phyloP scores from a whole-genome alignment of 495 filamentous ascomycete species.

The Trichoderma gamsii region DNA sequence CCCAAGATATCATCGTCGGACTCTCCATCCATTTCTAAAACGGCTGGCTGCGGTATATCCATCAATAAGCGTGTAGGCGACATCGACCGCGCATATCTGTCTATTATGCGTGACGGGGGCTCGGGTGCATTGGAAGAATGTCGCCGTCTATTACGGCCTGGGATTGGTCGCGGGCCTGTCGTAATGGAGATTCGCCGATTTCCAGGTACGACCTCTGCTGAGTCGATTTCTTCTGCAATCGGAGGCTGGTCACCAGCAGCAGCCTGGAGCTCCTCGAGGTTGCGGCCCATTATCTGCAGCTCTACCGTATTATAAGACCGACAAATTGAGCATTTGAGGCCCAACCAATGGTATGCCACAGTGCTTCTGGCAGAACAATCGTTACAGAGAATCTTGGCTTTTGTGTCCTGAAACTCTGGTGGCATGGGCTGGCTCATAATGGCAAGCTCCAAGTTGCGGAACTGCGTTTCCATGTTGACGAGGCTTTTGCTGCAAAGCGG shows the following conservation, averaged over 20 bases:
- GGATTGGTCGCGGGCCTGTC: neutral
- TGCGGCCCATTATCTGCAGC: constrained; percentile 48
- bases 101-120: neutral
- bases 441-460: constrained; percentile 76
- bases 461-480: constrained; percentile 94
- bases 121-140: constrained; percentile 28
- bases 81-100: constrained; percentile 20
- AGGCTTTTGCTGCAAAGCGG: constrained; percentile 91
- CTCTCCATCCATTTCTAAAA: constrained; percentile 31
- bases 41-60: constrained; percentile 24
- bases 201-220: neutral
- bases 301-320: constrained; percentile 80
- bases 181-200: neutral
- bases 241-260: neutral
- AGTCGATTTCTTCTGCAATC: neutral
- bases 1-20: constrained; percentile 56
- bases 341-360: constrained; percentile 89
- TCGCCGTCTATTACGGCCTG: constrained; percentile 27
- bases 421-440: constrained; percentile 93
- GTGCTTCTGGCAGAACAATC: constrained; percentile 84
- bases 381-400: constrained; percentile 82
- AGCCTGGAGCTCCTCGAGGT: constrained; percentile 18
- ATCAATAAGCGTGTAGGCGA: constrained; percentile 24
- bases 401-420: constrained; percentile 67
- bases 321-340: constrained; percentile 81